phyloP scores from a whole-genome alignment of 768 basidiomycete genomes.

The Boletus sp. region DNA sequence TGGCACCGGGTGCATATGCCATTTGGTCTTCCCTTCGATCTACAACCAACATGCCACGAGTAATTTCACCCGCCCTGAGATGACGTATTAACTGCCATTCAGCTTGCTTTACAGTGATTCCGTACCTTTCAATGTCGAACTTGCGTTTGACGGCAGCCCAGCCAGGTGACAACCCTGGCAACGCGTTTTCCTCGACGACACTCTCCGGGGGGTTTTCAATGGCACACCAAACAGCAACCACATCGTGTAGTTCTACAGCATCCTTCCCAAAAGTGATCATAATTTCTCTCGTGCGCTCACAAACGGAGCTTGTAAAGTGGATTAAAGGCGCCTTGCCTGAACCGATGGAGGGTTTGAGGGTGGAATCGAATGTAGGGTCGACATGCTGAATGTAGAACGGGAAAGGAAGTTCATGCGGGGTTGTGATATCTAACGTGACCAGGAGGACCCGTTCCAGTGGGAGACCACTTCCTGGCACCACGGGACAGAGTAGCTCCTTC shows the following conservation, averaged over 20 bases:
- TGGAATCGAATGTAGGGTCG: slow-evolving; percentile 57
- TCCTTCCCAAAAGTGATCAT: slow-evolving; percentile 82
- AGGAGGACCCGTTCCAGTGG: slow-evolving; percentile 67
- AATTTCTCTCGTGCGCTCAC: slow-evolving; percentile 68
- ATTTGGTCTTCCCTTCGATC: slow-evolving; percentile 67
- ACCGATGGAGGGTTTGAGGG: slow-evolving; percentile 44
- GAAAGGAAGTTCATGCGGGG: slow-evolving; percentile 76
- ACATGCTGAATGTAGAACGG: slow-evolving; percentile 52
- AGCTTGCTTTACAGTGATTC: background rate
- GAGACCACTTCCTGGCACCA: slow-evolving; percentile 38
- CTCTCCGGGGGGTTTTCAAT: slow-evolving; percentile 60
- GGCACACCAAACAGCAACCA: slow-evolving; percentile 86
- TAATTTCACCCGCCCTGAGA: slow-evolving; percentile 67
- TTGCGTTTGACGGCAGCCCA: slow-evolving; percentile 55
- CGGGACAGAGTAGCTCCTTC: slow-evolving; percentile 55
- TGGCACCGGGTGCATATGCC: slow-evolving; percentile 63
- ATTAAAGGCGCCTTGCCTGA: slow-evolving; percentile 54
- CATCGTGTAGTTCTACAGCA: slow-evolving; percentile 87
- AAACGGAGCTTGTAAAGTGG: slow-evolving; percentile 78
- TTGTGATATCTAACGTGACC: slow-evolving; percentile 80
- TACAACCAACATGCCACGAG: slow-evolving; percentile 84
- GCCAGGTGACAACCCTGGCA: slow-evolving; percentile 37
- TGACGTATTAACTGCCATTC: background rate
- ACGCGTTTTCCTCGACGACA: slow-evolving; percentile 21
- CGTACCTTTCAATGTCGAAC: slow-evolving; percentile 70